Evolutionary conservation across 768 basidiomycete genomes (phyloP), one percentile per base, ranked within the genome.

Genomic region (Calocera viscosa): DNA sequence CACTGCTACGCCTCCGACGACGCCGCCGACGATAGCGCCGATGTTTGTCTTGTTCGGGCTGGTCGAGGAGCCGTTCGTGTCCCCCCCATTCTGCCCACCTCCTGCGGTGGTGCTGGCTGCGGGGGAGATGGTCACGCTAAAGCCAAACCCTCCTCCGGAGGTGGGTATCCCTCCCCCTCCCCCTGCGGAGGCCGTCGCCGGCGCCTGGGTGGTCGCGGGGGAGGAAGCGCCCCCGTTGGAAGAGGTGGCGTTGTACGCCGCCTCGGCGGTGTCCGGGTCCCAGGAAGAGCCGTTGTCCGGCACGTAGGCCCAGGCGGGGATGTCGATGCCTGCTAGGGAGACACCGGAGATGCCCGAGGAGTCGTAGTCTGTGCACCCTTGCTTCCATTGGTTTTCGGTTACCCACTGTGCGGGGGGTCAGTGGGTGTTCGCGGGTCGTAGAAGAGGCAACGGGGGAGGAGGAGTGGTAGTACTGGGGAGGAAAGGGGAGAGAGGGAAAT

Each of bases 21-120:
- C 78, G 19, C 81, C 81, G 11, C 83, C 83, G 2, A 82, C 78
- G 67, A 84, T 83, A 1, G 82, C 75, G 35, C 77, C 81, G 0
- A 76, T 77, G 66, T 77, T 60, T 2, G 14, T 28, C 26, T 60
- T 26, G 7, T 26, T 30, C 5, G 5, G 2, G 30, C 53, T 32
- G 53, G 26, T 60, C 53, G 53, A 60, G 35, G 35, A 38, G 35
- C 35, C 35, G 35, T 14, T 38, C 7, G 5, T 38, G 7, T 5
- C 35, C 7, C 35, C 35, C 14, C 53, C 26, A 26, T 24, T 24
- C 5, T 11, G 30, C 16, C 53, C 53, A 5, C 24, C 53, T 2
- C 2, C 26, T 60, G 14, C 53, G 30, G 14, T 26, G 22, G 53
- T 26, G 22, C 14, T 16, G 30, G 30, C 26, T 47, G 19, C 19